Percentiles rank a stretch among this genome's conserved stretches.
phyloP scores from a whole-genome alignment of 164 flowering plant species.

The Vitis amurensis region DNA sequence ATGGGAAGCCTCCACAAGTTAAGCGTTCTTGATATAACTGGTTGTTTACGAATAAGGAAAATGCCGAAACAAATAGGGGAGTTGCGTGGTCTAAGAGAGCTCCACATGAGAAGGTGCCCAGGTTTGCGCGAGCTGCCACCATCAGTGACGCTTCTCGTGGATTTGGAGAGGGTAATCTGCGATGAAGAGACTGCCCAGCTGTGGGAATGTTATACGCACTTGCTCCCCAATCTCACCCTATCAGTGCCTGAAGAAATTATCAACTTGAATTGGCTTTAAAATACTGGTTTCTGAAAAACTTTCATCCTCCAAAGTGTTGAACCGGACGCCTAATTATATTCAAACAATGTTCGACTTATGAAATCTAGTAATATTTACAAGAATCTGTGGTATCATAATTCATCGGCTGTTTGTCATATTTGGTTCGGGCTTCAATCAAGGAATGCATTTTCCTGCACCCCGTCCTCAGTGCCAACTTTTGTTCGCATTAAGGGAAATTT shows the following conservation, averaged over 20 bases:
- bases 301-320: too few relatives aligned
- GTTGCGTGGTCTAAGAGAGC: constrained; percentile 3
- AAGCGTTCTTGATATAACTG: constrained; percentile 34
- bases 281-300: too few relatives aligned
- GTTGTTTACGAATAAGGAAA: constrained; percentile 19
- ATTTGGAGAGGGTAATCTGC: constrained; percentile 30
- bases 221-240: constrained; percentile 10
- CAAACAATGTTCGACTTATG: too few relatives aligned
- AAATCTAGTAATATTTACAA: too few relatives aligned
- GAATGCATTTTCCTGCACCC: too few relatives aligned
- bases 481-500: too few relatives aligned
- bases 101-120: neutral
- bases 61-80: constrained; percentile 38
- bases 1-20: constrained; percentile 24
- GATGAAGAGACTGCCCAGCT: constrained; percentile 24
- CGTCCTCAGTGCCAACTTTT: too few relatives aligned
- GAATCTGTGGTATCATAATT: too few relatives aligned
- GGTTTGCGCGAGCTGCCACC: constrained; percentile 20
- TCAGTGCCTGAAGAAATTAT: constrained; percentile 10
- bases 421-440: too few relatives aligned
- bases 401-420: too few relatives aligned
- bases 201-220: constrained; percentile 21
- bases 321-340: too few relatives aligned
- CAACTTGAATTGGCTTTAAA: constrained; percentile 33
- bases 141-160: constrained; percentile 21